These are phyloP conservation scores for Cordyceps tenuipes DNA, from an alignment of 2,329 filamentous ascomycete genomes.

Conservation along the genomic window DNA sequence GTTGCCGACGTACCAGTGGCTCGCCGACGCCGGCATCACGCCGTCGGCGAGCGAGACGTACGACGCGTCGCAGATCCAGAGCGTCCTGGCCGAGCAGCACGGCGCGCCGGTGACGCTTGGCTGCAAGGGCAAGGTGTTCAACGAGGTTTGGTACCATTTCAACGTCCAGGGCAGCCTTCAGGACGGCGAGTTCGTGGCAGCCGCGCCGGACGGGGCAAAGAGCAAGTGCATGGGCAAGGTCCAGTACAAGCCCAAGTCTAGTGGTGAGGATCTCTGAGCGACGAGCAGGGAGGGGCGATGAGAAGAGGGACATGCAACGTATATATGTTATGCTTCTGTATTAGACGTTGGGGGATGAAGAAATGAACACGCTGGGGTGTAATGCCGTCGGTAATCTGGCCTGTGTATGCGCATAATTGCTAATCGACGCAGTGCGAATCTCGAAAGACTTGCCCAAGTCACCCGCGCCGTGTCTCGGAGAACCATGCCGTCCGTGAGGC, in stretches of 20 bases:
- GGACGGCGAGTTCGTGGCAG: conserved; percentile 50
- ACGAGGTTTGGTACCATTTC: conserved; percentile 56
- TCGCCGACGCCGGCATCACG: conserved; percentile 52
- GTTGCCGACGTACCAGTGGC: conserved; percentile 55
- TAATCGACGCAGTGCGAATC: too few species aligned
- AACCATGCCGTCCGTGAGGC: too few species aligned
- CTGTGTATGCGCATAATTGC: too few species aligned
- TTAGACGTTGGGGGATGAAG: too few species aligned
- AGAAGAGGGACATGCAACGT: too few species aligned
- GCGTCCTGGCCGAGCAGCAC: conserved; percentile 45
- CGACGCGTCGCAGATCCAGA: conserved; percentile 48
- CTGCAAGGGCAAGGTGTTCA: conserved; percentile 40
- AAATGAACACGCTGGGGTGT: too few species aligned
- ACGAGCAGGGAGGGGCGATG: neutral
- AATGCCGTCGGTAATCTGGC: too few species aligned
- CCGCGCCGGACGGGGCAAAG: conserved; percentile 46
- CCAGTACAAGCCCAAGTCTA: conserved; percentile 49
- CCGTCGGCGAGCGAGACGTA: conserved; percentile 50
- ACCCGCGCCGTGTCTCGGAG: neutral
- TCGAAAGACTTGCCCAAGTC: too few species aligned
- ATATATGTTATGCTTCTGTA: too few species aligned
- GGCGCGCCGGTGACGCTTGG: conserved; percentile 50
- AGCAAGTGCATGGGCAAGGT: conserved; percentile 59
- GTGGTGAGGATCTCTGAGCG: neutral
- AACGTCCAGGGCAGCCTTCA: conserved; percentile 51